Conservation (phyloP, 345 rosid genomes). For the Hibiscus syriacus region DNA sequence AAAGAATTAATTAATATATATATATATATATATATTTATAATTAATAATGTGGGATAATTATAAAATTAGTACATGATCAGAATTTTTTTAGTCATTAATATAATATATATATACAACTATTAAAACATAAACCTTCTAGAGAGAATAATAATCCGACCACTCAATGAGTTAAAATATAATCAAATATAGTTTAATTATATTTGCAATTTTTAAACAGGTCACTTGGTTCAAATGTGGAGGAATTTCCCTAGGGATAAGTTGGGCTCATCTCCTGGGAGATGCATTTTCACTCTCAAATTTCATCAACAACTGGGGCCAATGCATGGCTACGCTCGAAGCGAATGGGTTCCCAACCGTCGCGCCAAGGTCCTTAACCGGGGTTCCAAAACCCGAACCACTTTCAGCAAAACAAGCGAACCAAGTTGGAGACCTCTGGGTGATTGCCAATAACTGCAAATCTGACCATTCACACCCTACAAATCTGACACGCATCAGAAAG, state of each 20-base stretch:
- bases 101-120: no score
- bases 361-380: not conserved
- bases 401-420: conserved; percentile 44
- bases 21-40: no score
- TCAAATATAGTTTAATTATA: no score
- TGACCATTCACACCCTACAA: no score
- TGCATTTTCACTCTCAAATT: conserved; percentile 26
- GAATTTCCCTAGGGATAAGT: conserved; percentile 51
- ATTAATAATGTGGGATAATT: no score
- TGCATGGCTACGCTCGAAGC: conserved; percentile 20
- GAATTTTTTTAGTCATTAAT: no score
- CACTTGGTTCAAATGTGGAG: conserved; percentile 64
- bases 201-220: conserved; percentile 35
- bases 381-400: conserved; percentile 18
- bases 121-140: no score
- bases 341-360: not conserved
- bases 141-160: no score
- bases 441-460: conserved; percentile 28
- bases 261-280: conserved; percentile 74
- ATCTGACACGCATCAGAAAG: no score
- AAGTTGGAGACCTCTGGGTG: conserved; percentile 67
- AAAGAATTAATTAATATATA: no score
- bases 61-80: no score
- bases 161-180: no score
- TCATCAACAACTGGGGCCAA: conserved; percentile 31